Conservation (phyloP, 306 rosid species). For the Dryas octopetala region DNA sequence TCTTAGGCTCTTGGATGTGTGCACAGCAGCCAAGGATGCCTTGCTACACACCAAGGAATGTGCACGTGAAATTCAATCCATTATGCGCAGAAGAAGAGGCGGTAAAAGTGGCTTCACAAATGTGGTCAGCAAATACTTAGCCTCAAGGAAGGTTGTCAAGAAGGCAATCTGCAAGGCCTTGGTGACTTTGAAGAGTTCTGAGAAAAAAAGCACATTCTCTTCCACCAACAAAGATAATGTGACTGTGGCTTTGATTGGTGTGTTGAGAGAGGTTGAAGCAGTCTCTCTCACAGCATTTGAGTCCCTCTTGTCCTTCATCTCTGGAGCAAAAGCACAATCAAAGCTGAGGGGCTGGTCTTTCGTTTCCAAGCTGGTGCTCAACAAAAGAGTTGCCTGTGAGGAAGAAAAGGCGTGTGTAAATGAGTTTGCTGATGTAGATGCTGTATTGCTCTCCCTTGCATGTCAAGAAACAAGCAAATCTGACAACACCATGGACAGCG, state of each 20-base stretch:
- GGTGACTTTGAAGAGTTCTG: slow-evolving; percentile 23
- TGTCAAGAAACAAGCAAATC: slow-evolving; percentile 29
- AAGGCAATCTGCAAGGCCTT: slow-evolving; percentile 43
- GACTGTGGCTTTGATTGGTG: slow-evolving; percentile 24
- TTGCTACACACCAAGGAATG: slow-evolving; percentile 54
- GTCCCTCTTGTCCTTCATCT: slow-evolving; percentile 41
- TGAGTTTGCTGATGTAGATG: slow-evolving; percentile 44
- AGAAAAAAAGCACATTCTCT: slow-evolving; percentile 14
- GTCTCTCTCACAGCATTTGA: slow-evolving; percentile 34
- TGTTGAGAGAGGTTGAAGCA: slow-evolving; percentile 40
- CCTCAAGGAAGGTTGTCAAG: slow-evolving; percentile 50
- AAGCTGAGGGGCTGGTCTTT: slow-evolving; percentile 40
- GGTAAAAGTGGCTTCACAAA: slow-evolving; percentile 24
- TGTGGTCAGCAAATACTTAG: slow-evolving; percentile 44
- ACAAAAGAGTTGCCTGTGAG: slow-evolving; percentile 31
- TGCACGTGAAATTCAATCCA: slow-evolving; percentile 46
- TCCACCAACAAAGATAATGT: slow-evolving; percentile 24
- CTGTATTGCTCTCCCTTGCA: slow-evolving; percentile 16
- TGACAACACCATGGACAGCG: slow-evolving; percentile 12
- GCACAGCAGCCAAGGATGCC: slow-evolving; percentile 50
- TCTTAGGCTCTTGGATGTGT: slow-evolving; percentile 41
- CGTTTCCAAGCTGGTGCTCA: slow-evolving; percentile 39
- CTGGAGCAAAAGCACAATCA: slow-evolving; percentile 30
- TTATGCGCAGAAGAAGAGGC: slow-evolving; percentile 43
- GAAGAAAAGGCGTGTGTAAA: slow-evolving; percentile 26